Evolutionary conservation across 140 eudicot genomes (phyloP).

Genomic region (Stevia rebaudiana): DNA sequence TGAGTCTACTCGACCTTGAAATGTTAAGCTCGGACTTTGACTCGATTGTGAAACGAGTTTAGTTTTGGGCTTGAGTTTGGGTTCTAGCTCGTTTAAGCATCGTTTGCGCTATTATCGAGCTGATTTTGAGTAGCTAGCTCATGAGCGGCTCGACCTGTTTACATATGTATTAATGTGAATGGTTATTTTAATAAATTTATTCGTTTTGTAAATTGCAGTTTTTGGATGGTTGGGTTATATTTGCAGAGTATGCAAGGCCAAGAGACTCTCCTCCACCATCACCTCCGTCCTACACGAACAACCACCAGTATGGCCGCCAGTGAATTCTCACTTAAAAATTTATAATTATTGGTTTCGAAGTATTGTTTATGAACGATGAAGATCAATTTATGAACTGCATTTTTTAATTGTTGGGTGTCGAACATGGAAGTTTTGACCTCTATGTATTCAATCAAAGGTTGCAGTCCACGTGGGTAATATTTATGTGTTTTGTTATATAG

Average conservation of each 20-base stretch:
- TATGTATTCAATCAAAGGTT: background rate
- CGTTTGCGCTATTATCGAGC: too few species aligned
- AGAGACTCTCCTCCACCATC: slow-evolving; percentile 40
- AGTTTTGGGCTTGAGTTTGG: too few species aligned
- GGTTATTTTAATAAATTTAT: background rate
- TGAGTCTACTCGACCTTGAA: too few species aligned
- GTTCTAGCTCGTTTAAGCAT: too few species aligned
- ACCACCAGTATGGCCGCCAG: slow-evolving; percentile 25
- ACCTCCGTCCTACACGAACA: slow-evolving; percentile 30
- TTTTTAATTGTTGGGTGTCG: background rate
- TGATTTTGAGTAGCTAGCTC: too few species aligned
- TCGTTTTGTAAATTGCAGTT: slow-evolving; percentile 43
- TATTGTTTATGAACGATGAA: slow-evolving; percentile 7
- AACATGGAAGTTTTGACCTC: slow-evolving; percentile 4
- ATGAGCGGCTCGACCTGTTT: too few species aligned
- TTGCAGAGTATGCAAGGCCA: slow-evolving; percentile 85
- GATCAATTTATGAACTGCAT: slow-evolving; percentile 8
- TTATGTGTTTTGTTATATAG: slow-evolving; percentile 2
- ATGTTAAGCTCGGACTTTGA: too few species aligned
- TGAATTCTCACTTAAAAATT: slow-evolving; percentile 11
- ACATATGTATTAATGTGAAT: background rate
- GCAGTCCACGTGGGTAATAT: background rate
- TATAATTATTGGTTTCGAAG: background rate
- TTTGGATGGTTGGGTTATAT: slow-evolving; percentile 97
- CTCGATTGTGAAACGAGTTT: too few species aligned